Evolutionary conservation across 2,329 filamentous ascomycete species (phyloP), one percentile per base, ranked within the genome.

Genomic region (Pseudogymnoascus sp.): DNA sequence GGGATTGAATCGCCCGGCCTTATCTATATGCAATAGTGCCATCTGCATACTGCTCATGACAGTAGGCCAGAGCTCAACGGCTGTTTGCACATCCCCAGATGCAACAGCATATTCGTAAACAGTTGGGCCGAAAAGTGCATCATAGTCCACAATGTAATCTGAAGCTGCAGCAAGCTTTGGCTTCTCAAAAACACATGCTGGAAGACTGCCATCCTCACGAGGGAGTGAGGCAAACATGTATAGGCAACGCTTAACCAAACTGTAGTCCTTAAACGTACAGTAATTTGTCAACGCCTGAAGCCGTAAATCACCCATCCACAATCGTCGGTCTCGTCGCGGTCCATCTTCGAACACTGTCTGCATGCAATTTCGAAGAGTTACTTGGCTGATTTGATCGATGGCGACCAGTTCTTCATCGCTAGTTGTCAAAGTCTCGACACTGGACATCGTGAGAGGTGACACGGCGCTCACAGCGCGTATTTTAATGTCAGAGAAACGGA

Each of bases 261-360:
- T 57, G 58, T 68, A 72, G 61, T 75, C 68, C 47, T 70, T 69
- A 57, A 75, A 70, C 1, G 73, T 74, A 58, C 67, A 70, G 61
- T 75, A 75, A 61, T 74, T 74, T 5, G 72, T 70, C 14, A 74
- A 63, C 1, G 73, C 73, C 58, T 75, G 73, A 11, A 75, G 68
- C 12, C 73, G 67, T 4, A 75, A 61, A 54, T 75, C 73, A 0
- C 73, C 73, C n/a, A 71, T 66, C 73, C 73, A 75, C 8, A 75
- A 62, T 14, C 73, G 65, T n/a, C 72, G 64, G 59, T 75, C 73
- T 30, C 73, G 66, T n/a, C 73, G 64, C 9, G 73, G 73, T 1
- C 73, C 73, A 30, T 75, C 73, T 61, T 75, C 73, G 60, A 74
- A 75, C 14, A 75, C 73, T 11, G 73, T 73, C 61, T 74, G 73